Evolutionary conservation across 805 yeast species (phyloP).

Genomic region (Sungouiozyma intestinalis): DNA sequence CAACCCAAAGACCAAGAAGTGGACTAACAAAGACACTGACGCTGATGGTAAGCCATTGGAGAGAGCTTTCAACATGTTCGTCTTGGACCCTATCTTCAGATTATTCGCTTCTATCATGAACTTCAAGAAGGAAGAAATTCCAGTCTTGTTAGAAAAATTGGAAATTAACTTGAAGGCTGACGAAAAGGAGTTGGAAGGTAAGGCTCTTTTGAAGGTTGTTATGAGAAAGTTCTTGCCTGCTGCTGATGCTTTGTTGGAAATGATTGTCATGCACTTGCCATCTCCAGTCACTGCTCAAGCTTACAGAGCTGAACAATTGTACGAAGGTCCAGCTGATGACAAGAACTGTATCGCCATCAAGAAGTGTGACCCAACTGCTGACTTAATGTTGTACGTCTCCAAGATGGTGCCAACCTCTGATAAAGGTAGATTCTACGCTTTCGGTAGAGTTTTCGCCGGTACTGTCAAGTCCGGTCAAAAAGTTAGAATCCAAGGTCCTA

Average conservation of each 20-base stretch:
- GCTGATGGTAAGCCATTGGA: constrained; percentile 92
- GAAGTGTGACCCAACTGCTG: constrained; percentile 97
- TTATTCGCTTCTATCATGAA: constrained; percentile 95
- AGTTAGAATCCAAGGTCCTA: constrained; percentile 99
- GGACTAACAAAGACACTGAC: constrained; percentile 93
- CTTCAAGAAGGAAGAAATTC: constrained; percentile 97
- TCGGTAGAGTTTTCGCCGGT: constrained; percentile 99
- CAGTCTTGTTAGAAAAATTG: constrained; percentile 83
- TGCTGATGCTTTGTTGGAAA: constrained; percentile 98
- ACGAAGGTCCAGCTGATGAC: constrained; percentile 98
- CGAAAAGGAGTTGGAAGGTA: constrained; percentile 97
- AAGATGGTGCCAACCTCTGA: constrained; percentile 99
- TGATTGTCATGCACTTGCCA: constrained; percentile 97
- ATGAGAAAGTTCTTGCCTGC: constrained; percentile 99
- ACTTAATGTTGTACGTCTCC: constrained; percentile 97
- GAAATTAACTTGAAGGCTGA: constrained; percentile 90
- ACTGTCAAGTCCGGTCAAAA: constrained; percentile 97
- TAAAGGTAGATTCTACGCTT: constrained; percentile 99
- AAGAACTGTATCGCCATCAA: constrained; percentile 83
- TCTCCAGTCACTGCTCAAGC: constrained; percentile 98
- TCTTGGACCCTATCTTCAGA: constrained; percentile 98
- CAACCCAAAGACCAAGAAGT: constrained; percentile 99
- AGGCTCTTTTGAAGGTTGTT: constrained; percentile 94
- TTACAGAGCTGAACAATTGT: constrained; percentile 98
- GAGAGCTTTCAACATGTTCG: constrained; percentile 99